Evolutionary conservation across 2,329 filamentous ascomycete species (phyloP), one percentile per base, ranked within the genome.

Genomic region (Colletotrichum sp.): DNA sequence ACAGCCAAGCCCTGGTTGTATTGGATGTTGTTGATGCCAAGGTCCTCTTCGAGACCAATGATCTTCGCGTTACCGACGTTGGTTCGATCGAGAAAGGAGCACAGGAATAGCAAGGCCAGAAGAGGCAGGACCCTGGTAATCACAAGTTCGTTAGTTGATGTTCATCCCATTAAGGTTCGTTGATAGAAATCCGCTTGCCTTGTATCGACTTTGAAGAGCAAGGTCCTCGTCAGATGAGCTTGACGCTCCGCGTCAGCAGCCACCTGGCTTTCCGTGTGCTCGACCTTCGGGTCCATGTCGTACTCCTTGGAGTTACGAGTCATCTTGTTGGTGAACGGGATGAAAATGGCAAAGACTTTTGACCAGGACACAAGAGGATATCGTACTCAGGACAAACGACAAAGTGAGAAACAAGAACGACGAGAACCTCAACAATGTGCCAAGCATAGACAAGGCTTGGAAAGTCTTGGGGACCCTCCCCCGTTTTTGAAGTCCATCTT

Each of bases 51-150:
- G 16, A 95, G 86, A 1, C 91, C 90, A 68, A 93, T 88, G 10
- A 94, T 91, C 77, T 92, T 92, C 28, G 93, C 93, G 80, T 95
- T 94, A 49, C 93, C 93, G 49, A 95, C 92, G 81, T 95, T 95
- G n/a, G 93, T 94, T 57, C 94, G 89, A 82, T 95, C 93, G 66
- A 90, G 86, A 76, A 89, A 90, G 2, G 92, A 94, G 83, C 91
- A 94, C 12, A 94, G 86, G 78, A 94, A 94, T 2, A 94, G 85
- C 1, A 94, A 80, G 0, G 92, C 89, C n/a, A 95, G 87, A 8
- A 92, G 83, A 0, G 92, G 92, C 8, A 94, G 85, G 30, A 94
- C 90, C 65, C 91, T 93, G 72, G 7, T 49, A 16, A 26, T 49
- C 16, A 36, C 10, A 12, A 3, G 8, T n/a, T 9, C 32, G 57